Evolutionary conservation across 2,329 filamentous ascomycete species (phyloP).

Genomic region (Xylariaceae sp.): DNA sequence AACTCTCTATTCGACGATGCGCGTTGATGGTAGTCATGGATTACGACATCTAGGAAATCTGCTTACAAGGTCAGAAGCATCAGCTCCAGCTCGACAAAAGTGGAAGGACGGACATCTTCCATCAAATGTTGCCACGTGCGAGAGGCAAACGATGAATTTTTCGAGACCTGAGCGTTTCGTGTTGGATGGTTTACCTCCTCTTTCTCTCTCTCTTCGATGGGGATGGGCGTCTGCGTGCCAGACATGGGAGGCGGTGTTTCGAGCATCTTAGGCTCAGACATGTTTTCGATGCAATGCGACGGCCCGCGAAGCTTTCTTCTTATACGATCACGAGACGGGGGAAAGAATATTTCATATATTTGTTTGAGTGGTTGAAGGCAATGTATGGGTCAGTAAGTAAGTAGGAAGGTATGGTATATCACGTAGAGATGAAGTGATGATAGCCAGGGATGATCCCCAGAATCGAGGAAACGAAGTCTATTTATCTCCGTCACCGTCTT

Average conservation of each 20-base stretch:
- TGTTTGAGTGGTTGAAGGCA: neutral
- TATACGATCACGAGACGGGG: too few species aligned
- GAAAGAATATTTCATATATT: too few species aligned
- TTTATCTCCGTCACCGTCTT: neutral
- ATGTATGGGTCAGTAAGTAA: neutral
- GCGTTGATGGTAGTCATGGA: neutral
- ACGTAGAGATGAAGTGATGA: neutral
- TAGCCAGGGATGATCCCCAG: neutral
- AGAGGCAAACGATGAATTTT: slow-evolving; percentile 16
- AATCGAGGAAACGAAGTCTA: neutral
- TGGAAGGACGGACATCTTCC: slow-evolving; percentile 36
- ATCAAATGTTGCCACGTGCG: slow-evolving; percentile 26
- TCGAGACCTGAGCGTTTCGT: neutral
- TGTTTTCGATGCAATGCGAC: neutral
- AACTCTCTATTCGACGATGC: neutral
- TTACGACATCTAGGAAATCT: slow-evolving; percentile 1
- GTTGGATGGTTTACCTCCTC: neutral
- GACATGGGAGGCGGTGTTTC: neutral
- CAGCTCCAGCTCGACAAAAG: slow-evolving; percentile 43
- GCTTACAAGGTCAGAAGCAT: slow-evolving; percentile 42
- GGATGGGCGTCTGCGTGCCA: neutral
- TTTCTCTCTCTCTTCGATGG: neutral
- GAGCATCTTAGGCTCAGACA: slow-evolving; percentile 1
- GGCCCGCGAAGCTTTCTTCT: too few species aligned
- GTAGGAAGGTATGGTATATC: neutral